Evolutionary conservation across 2,329 filamentous ascomycete genomes (phyloP).

Genomic region (Fusarium begoniae): DNA sequence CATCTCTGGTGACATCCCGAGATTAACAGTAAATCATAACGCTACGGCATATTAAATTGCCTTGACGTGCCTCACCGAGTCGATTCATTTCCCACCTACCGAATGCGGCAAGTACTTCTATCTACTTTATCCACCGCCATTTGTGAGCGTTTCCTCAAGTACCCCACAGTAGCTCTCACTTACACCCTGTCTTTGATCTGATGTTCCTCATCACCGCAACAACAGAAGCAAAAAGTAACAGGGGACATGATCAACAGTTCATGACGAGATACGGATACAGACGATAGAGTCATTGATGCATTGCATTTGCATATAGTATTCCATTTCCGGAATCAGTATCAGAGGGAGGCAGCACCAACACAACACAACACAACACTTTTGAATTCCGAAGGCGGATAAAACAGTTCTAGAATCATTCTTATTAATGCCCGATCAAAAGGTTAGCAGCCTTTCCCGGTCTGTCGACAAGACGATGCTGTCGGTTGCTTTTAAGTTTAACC

Average conservation of each 20-base stretch:
- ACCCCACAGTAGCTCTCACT: constrained; percentile 23
- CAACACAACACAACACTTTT: not conserved
- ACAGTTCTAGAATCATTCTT: constrained; percentile 7
- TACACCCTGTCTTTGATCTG: constrained; percentile 25
- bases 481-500: constrained; percentile 25
- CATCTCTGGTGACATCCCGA: constrained; percentile 26
- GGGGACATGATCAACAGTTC: not conserved
- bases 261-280: not conserved
- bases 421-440: not conserved
- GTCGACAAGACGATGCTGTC: not conserved
- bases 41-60: constrained; percentile 30
- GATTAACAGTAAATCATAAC: constrained; percentile 23
- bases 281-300: not conserved
- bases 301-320: not conserved
- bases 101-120: constrained; percentile 26
- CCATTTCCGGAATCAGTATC: not conserved
- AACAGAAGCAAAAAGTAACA: constrained; percentile 18
- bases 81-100: constrained; percentile 35
- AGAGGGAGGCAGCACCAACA: not conserved
- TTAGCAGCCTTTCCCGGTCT: not conserved
- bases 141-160: not conserved
- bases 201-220: constrained; percentile 30
- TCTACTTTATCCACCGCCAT: not conserved
- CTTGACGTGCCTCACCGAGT: constrained; percentile 11
- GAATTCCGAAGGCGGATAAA: not conserved